A percentile compares a stretch with the other conserved stretches of the same genome.
These are phyloP conservation scores for Fraxinus platypoda DNA, from an alignment of 305 asterid genomes.

Conservation along the genomic window DNA sequence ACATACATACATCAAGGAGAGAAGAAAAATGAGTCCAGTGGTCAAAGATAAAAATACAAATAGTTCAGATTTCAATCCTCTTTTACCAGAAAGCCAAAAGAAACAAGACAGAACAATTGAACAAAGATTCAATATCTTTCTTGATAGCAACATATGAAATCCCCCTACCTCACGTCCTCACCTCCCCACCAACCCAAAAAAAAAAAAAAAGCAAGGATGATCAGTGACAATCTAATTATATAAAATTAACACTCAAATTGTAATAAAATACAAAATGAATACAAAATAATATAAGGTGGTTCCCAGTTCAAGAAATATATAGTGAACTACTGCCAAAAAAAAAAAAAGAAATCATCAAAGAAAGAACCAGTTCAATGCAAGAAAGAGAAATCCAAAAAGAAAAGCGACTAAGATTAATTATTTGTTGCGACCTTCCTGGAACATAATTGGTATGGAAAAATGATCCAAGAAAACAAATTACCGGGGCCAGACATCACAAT, in stretches of 20 bases:
- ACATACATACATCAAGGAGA: neutral
- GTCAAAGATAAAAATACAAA: constrained; percentile 13
- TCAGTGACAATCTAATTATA: neutral
- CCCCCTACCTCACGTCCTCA: neutral
- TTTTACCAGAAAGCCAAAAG: neutral
- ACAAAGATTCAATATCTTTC: neutral
- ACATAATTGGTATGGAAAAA: neutral
- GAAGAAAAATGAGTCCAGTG: neutral
- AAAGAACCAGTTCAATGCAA: neutral
- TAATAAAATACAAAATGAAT: neutral
- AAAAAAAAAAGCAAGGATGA: neutral
- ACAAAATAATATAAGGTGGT: neutral
- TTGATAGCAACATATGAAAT: neutral
- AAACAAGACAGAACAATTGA: neutral
- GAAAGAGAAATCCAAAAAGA: neutral
- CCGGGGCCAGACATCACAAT: constrained; percentile 10
- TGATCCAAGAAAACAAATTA: constrained; percentile 3
- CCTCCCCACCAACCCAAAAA: neutral
- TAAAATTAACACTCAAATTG: neutral
- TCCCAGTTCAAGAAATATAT: neutral
- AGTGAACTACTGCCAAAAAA: neutral
- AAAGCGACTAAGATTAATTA: neutral
- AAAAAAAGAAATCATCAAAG: neutral
- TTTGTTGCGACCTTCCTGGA: neutral
- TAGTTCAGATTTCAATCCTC: neutral